Evolutionary conservation across 306 rosid species (phyloP), one percentile per base, ranked within the genome.

Genomic region (Luffa acutangula): DNA sequence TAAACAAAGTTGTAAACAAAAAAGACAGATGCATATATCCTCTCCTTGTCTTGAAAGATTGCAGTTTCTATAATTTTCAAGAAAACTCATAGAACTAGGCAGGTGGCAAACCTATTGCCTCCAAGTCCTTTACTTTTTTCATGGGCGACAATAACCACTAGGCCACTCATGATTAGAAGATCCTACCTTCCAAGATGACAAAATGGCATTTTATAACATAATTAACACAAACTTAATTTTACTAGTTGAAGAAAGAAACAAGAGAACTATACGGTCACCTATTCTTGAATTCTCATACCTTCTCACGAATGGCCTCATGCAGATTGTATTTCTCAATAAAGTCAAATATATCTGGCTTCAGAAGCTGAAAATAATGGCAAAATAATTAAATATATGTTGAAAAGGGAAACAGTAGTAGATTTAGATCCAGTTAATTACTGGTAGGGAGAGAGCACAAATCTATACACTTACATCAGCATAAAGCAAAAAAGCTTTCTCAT

Each of bases 401-500:
- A 15, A 13, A 75, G 14, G 64, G 17, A 36, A 74, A 74, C 7
- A 0, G 7, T 15, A 39, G 31, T 42, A 4, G 51, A 48, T 73
- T 25, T 14, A 74, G 31, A 74, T 33, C 64, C 42, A 52, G 78
- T 9, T 75, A 74, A 42, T 18, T 20, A 69, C 34, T 6, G 31
- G 18, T 4, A 11, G 48, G 3, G 37, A 34, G 75, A 46, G 36
- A 25, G 74, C 42, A 62, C 17, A 78, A 69, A 67, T 15, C 63
- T 15, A 45, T 78, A 81, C 85, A 91, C 99, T 82, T 89, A 93
- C 97, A 89, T 95, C 99, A 63, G 99, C 98, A 90, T 90, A 95
- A 49, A 93, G 83, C 78, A 90, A 91, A 81, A 93, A 95, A 67
- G 93, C 97, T 82, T 91, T 90, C 86, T 90, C 97, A 79, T 86